Percentiles rank a stretch among this genome's conserved stretches.
These are phyloP conservation scores for Raphanus sativus DNA, from an alignment of 345 rosid species.

Conservation along the genomic window DNA sequence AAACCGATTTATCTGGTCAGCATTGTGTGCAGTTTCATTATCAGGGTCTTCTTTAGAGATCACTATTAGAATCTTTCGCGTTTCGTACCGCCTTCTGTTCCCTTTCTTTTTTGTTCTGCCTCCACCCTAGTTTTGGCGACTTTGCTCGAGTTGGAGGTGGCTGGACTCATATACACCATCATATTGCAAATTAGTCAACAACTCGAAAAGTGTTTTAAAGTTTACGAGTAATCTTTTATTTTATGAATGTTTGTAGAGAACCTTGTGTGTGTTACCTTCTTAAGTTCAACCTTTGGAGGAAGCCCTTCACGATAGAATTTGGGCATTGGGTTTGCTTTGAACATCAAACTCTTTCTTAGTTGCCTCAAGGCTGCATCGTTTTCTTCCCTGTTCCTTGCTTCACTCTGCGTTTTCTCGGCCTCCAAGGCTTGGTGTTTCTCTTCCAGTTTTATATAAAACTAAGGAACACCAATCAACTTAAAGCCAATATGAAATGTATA, in stretches of 20 bases:
- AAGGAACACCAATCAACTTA: constrained; percentile 24
- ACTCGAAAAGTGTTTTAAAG: background rate
- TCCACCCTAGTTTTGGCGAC: constrained; percentile 73
- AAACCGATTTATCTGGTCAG: constrained; percentile 36
- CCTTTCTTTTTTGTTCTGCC: constrained; percentile 59
- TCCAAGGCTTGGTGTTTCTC: constrained; percentile 84
- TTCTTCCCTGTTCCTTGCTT: constrained; percentile 88
- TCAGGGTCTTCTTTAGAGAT: constrained; percentile 35
- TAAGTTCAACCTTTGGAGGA: constrained; percentile 78
- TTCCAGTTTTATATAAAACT: constrained; percentile 79
- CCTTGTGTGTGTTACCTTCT: constrained; percentile 62
- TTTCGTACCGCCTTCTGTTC: constrained; percentile 41
- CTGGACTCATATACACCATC: constrained; percentile 40
- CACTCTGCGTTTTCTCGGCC: constrained; percentile 72
- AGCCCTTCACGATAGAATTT: constrained; percentile 83
- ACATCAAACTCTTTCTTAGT: constrained; percentile 70
- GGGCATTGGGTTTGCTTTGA: constrained; percentile 90
- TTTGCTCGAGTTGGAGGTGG: constrained; percentile 84
- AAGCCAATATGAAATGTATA: background rate
- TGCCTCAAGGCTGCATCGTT: constrained; percentile 77
- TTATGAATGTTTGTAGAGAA: constrained; percentile 25
- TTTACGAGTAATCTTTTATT: background rate
- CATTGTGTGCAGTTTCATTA: constrained; percentile 23
- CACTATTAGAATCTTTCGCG: constrained; percentile 41
- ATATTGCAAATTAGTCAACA: background rate